phyloP scores from a whole-genome alignment of 2,329 filamentous ascomycete species.

The Reticulascus tulasneorum region DNA sequence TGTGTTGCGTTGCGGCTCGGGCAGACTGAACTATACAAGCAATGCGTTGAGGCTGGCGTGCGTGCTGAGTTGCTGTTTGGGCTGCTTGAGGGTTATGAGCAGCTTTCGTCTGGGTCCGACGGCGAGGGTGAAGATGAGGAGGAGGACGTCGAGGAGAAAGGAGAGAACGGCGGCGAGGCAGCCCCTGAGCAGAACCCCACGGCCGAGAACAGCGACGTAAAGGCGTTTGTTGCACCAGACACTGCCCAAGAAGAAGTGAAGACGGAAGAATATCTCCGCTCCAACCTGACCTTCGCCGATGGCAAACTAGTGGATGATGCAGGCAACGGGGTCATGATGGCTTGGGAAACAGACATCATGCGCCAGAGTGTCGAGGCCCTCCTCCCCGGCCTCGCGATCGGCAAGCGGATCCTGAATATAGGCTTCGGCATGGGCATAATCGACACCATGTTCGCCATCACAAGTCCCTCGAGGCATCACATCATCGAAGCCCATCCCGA shows the following conservation, averaged over 20 bases:
- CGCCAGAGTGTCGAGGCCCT: conserved; percentile 67
- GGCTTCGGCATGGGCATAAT: conserved; percentile 92
- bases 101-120: conserved; percentile 56
- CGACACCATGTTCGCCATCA: conserved; percentile 69
- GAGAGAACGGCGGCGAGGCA: conserved; percentile 18
- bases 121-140: conserved; percentile 41
- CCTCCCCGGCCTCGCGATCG: conserved; percentile 32
- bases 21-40: conserved; percentile 66
- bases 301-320: conserved; percentile 69
- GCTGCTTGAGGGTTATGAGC: conserved; percentile 76
- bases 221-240: conserved; percentile 30
- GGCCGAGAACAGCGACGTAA: conserved; percentile 17
- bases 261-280: conserved; percentile 65
- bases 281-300: conserved; percentile 59
- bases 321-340: conserved; percentile 89
- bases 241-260: conserved; percentile 47
- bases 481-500: conserved; percentile 82
- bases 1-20: conserved; percentile 75
- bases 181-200: conserved; percentile 16
- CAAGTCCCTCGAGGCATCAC: conserved; percentile 67
- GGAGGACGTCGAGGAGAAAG: conserved; percentile 23
- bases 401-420: conserved; percentile 74
- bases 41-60: conserved; percentile 86
- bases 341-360: conserved; percentile 89
- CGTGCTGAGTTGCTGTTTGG: conserved; percentile 84